Percentiles rank a stretch among this genome's conserved stretches.
Conservation (phyloP, 2,329 filamentous ascomycete genomes). For the Trichoderma atroviride region DNA sequence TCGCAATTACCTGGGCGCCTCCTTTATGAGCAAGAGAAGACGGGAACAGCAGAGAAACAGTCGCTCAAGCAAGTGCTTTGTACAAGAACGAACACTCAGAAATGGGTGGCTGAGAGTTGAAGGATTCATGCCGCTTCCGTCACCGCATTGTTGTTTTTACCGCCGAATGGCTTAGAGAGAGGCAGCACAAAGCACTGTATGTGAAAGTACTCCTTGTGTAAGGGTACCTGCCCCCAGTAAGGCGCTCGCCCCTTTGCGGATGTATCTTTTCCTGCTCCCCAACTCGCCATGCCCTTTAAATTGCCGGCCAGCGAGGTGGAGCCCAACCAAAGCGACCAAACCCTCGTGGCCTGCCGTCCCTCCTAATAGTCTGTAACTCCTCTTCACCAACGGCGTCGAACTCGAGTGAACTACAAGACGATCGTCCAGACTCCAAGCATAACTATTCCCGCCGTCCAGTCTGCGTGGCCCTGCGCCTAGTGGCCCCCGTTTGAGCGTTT, state of each 20-base stretch:
- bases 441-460: slow-evolving; percentile 12
- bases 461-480: slow-evolving; percentile 16
- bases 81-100: neutral
- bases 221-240: slow-evolving; percentile 7
- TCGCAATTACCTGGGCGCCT: neutral
- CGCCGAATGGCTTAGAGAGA: slow-evolving; percentile 3
- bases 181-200: slow-evolving; percentile 5
- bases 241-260: slow-evolving; percentile 3
- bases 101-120: neutral
- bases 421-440: slow-evolving; percentile 17
- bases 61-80: neutral
- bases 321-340: slow-evolving; percentile 20
- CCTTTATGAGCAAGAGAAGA: neutral
- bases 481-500: slow-evolving; percentile 19
- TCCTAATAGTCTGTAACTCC: slow-evolving; percentile 23
- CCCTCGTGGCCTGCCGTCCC: slow-evolving; percentile 26
- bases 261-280: slow-evolving; percentile 2
- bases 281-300: slow-evolving; percentile 13
- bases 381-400: slow-evolving; percentile 13
- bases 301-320: slow-evolving; percentile 25
- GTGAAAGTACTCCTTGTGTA: slow-evolving; percentile 15
- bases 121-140: slow-evolving; percentile 6
- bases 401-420: slow-evolving; percentile 13
- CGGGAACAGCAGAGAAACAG: neutral
- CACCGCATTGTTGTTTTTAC: slow-evolving; percentile 9